These are phyloP conservation scores for Venturia pyrina DNA, from an alignment of 2,329 filamentous ascomycete genomes.

Conservation along the genomic window DNA sequence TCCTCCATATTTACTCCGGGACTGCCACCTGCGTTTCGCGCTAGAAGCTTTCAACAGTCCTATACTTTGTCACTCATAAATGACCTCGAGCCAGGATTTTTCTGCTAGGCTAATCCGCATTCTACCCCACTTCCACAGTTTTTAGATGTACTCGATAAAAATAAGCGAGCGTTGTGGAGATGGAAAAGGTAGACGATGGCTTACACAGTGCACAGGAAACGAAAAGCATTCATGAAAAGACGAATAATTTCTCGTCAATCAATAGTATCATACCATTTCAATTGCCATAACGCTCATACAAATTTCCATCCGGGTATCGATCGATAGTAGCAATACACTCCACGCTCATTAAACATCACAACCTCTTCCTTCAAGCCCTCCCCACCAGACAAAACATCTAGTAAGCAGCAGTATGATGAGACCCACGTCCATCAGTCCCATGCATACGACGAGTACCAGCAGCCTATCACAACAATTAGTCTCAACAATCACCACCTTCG, in stretches of 20 bases:
- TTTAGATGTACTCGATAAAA: too few species aligned
- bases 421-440: slow-evolving; percentile 59
- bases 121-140: too few species aligned
- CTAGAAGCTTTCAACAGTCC: too few species aligned
- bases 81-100: too few species aligned
- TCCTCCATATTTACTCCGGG: not conserved
- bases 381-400: not conserved
- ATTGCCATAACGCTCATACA: not conserved
- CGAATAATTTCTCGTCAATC: too few species aligned
- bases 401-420: slow-evolving; percentile 13
- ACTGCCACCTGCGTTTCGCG: not conserved
- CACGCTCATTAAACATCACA: not conserved
- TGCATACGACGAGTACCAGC: slow-evolving; percentile 65
- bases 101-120: too few species aligned
- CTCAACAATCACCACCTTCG: not conserved
- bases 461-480: slow-evolving; percentile 38
- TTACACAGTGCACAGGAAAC: too few species aligned
- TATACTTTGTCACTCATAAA: too few species aligned
- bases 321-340: not conserved
- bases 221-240: too few species aligned
- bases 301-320: not conserved
- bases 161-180: too few species aligned
- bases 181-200: too few species aligned
- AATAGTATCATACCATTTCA: not conserved
- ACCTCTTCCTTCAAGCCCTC: not conserved